Percentiles rank a stretch among this genome's conserved stretches.
These are phyloP conservation scores for Torulaspora delbrueckii DNA, from an alignment of 805 yeast species.

Conservation along the genomic window DNA sequence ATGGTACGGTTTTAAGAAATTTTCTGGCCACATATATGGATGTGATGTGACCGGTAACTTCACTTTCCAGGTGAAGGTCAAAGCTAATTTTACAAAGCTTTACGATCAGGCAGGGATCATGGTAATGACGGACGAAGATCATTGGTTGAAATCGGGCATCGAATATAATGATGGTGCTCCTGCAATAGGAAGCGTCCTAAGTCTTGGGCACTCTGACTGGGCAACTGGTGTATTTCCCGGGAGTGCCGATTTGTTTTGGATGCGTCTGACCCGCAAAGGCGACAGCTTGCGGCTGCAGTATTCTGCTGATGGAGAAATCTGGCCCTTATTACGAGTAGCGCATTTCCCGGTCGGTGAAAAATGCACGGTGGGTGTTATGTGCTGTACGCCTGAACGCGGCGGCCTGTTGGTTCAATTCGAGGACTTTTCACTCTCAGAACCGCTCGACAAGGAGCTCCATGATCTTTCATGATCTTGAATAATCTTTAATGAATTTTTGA, in stretches of 20 bases:
- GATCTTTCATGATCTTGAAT: background rate
- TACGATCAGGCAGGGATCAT: slow-evolving; percentile 8
- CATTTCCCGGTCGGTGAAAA: slow-evolving; percentile 2
- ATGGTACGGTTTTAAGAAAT: slow-evolving; percentile 3
- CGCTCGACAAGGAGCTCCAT: slow-evolving; percentile 1
- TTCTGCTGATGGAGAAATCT: slow-evolving; percentile 1
- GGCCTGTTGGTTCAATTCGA: slow-evolving; percentile 3
- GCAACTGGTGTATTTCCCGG: background rate
- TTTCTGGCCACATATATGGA: slow-evolving; percentile 4
- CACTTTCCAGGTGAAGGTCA: slow-evolving; percentile 2
- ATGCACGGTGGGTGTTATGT: slow-evolving; percentile 4
- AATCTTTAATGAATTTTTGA: too few relatives aligned
- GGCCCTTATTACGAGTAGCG: slow-evolving; percentile 5
- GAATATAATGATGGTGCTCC: slow-evolving; percentile 3
- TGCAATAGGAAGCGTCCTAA: slow-evolving; percentile 5
- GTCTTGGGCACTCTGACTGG: slow-evolving; percentile 3
- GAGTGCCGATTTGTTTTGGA: background rate
- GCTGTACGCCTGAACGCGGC: slow-evolving; percentile 6
- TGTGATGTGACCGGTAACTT: background rate
- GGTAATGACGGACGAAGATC: background rate
- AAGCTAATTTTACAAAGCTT: background rate
- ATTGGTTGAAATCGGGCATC: slow-evolving; percentile 8
- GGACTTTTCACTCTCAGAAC: background rate
- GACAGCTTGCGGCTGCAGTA: slow-evolving; percentile 2
- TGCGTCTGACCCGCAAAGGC: slow-evolving; percentile 3